phyloP scores from a whole-genome alignment of 352 stramenopile genomes.

The Phytophthora citrophthora region DNA sequence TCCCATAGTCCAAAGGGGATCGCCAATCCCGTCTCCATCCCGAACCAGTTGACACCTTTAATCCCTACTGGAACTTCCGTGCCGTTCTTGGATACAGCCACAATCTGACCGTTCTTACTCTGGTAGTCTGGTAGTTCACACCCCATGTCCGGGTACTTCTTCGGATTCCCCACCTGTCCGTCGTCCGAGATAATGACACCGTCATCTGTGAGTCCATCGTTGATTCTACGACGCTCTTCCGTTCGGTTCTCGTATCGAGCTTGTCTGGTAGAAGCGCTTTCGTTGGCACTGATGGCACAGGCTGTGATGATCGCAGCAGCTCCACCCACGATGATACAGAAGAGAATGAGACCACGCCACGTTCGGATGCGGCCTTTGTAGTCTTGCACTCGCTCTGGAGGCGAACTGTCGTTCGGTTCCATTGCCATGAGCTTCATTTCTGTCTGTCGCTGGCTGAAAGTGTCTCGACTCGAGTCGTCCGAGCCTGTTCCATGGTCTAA shows the following conservation, averaged over 20 bases:
- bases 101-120: conserved; percentile 62
- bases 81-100: conserved; percentile 51
- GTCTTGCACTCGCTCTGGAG: conserved; percentile 48
- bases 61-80: conserved; percentile 57
- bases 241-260: conserved; percentile 37
- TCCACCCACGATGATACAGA: conserved; percentile 47
- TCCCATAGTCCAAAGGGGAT: conserved; percentile 78
- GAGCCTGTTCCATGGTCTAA: conserved; percentile 16
- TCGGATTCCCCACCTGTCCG: conserved; percentile 54
- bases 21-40: conserved; percentile 62
- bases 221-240: conserved; percentile 39
- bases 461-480: conserved; percentile 22
- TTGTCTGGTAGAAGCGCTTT: conserved; percentile 22
- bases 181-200: conserved; percentile 49
- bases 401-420: conserved; percentile 33
- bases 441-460: conserved; percentile 31
- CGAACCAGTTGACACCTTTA: conserved; percentile 80
- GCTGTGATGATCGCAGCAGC: conserved; percentile 55
- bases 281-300: conserved; percentile 33
- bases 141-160: conserved; percentile 49
- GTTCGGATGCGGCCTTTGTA: conserved; percentile 81
- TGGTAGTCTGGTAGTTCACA: conserved; percentile 63
- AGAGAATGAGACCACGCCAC: conserved; percentile 60
- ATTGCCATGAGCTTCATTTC: conserved; percentile 73
- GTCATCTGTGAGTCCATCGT: conserved; percentile 41